phyloP scores from a whole-genome alignment of 306 rosid species.

The Lupinus albus region DNA sequence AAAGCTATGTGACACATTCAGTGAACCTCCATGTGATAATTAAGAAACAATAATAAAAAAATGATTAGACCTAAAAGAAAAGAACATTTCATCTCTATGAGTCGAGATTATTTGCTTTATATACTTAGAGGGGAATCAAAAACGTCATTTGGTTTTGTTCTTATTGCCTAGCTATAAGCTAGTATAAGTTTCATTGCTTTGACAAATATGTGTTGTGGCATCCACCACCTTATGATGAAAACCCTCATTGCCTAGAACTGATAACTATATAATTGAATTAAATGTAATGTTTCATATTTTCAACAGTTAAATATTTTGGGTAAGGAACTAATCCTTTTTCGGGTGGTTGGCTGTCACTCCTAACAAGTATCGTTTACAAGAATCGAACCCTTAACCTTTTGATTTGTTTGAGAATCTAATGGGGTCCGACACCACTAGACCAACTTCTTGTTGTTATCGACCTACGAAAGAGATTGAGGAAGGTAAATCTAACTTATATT shows the following conservation, averaged over 20 bases:
- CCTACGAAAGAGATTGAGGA: too few species aligned
- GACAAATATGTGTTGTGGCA: conserved; percentile 36
- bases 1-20: not conserved
- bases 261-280: not conserved
- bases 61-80: not conserved
- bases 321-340: too few species aligned
- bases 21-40: not conserved
- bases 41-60: not conserved
- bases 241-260: conserved; percentile 2
- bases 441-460: too few species aligned
- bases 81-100: not conserved
- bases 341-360: too few species aligned
- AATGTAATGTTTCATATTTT: too few species aligned
- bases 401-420: too few species aligned
- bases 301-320: too few species aligned
- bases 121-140: conserved; percentile 16
- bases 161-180: conserved; percentile 17
- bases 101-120: not conserved
- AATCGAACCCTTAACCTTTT: too few species aligned
- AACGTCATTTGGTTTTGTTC: conserved; percentile 10
- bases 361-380: too few species aligned
- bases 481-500: too few species aligned
- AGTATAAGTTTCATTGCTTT: conserved; percentile 4
- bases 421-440: too few species aligned
- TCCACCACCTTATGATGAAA: conserved; percentile 26